These are phyloP conservation scores for Sambucus nigra DNA, from an alignment of 129 eudicot genomes.

Conservation along the genomic window DNA sequence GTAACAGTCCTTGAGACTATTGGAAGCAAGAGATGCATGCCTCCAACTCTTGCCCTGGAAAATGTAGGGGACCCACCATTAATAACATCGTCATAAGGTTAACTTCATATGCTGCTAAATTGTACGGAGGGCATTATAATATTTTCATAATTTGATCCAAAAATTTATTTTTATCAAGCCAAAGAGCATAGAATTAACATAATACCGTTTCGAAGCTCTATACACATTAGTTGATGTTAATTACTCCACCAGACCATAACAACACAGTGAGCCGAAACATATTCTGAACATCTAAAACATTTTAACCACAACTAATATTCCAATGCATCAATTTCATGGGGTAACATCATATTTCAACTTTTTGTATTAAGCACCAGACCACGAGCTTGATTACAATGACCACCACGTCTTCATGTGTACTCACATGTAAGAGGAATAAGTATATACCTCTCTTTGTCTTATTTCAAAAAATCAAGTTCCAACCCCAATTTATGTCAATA, in stretches of 20 bases:
- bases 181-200: not conserved
- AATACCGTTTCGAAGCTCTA: not conserved
- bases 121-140: too few relatives aligned
- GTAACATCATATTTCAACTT: not conserved
- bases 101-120: slow-evolving; percentile 11
- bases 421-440: too few relatives aligned
- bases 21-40: slow-evolving; percentile 61
- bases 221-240: not conserved
- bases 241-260: not conserved
- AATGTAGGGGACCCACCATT: slow-evolving; percentile 49
- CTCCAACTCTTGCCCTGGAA: slow-evolving; percentile 71
- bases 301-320: too few relatives aligned
- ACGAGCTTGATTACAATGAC: too few relatives aligned
- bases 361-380: not conserved
- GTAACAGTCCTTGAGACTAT: slow-evolving; percentile 34
- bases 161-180: not conserved
- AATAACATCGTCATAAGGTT: slow-evolving; percentile 12
- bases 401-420: not conserved
- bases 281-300: too few relatives aligned
- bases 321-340: not conserved
- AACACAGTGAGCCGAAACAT: too few relatives aligned
- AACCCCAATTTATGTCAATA: not conserved
- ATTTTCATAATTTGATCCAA: not conserved
- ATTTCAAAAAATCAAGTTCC: not conserved
- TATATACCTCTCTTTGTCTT: too few relatives aligned